Conservation (phyloP, 495 filamentous ascomycete genomes). For the Neurospora sp. region DNA sequence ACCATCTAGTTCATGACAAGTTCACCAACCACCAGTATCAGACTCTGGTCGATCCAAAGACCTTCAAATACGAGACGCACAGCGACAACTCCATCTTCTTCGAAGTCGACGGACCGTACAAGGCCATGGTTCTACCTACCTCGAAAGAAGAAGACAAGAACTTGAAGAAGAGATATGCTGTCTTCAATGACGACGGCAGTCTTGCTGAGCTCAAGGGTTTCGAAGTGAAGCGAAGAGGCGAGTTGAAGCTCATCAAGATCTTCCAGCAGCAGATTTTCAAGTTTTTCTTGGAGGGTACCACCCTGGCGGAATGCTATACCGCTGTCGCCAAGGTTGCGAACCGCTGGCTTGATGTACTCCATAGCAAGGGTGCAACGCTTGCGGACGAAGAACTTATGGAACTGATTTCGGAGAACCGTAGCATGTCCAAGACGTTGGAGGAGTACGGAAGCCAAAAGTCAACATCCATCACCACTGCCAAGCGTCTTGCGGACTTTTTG, state of each 20-base stretch:
- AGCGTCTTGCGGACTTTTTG: conserved; percentile 86
- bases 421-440: conserved; percentile 90
- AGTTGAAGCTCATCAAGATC: conserved; percentile 98
- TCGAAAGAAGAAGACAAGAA: conserved; percentile 99
- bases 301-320: conserved; percentile 77
- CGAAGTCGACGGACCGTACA: conserved; percentile 96
- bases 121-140: conserved; percentile 92
- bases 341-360: conserved; percentile 87
- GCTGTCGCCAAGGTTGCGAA: conserved; percentile 94
- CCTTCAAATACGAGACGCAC: conserved; percentile 84
- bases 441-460: conserved; percentile 95
- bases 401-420: conserved; percentile 96
- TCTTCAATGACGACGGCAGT: conserved; percentile 96
- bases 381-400: conserved; percentile 97
- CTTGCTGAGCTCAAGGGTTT: conserved; percentile 98
- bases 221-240: conserved; percentile 94
- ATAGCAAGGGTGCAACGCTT: conserved; percentile 73
- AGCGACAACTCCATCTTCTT: conserved; percentile 99
- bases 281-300: conserved; percentile 89
- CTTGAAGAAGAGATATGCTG: conserved; percentile 97
- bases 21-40: conserved; percentile 99
- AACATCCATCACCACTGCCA: conserved; percentile 97
- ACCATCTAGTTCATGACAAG: conserved; percentile 87
- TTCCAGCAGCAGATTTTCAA: conserved; percentile 99
- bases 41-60: conserved; percentile 64